Percentiles rank a stretch among this genome's conserved stretches.
These are phyloP conservation scores for Isatis tinctoria DNA, from an alignment of 345 rosid genomes.

Conservation along the genomic window DNA sequence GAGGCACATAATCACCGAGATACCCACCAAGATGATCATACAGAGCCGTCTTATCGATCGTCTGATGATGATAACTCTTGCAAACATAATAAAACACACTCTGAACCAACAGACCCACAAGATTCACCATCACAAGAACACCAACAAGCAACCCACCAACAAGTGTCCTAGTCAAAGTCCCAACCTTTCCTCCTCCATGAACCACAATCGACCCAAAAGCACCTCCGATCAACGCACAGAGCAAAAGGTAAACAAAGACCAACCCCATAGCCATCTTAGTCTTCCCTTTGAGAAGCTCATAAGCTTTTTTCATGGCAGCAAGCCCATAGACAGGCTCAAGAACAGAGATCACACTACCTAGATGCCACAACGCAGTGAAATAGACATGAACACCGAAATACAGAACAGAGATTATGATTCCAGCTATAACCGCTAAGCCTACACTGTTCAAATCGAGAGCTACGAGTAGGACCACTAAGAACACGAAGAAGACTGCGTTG, in stretches of 20 bases:
- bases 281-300: conserved; percentile 74
- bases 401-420: conserved; percentile 44
- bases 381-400: conserved; percentile 79
- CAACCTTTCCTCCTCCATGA: conserved; percentile 67
- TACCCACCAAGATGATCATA: conserved; percentile 95
- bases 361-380: conserved; percentile 96
- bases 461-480: conserved; percentile 51
- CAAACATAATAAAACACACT: conserved; percentile 94
- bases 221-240: conserved; percentile 45
- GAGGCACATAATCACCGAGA: conserved; percentile 94
- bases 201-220: conserved; percentile 64
- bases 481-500: conserved; percentile 49
- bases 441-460: conserved; percentile 49
- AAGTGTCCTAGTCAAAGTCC: conserved; percentile 57
- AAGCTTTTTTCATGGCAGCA: conserved; percentile 88
- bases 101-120: conserved; percentile 85
- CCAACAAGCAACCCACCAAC: conserved; percentile 90
- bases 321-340: conserved; percentile 84
- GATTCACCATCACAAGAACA: conserved; percentile 78
- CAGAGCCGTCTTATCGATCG: conserved; percentile 76
- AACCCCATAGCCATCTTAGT: conserved; percentile 51
- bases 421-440: conserved; percentile 40
- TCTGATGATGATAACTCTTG: conserved; percentile 91
- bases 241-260: conserved; percentile 59
- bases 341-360: conserved; percentile 94